A percentile compares a stretch with the other conserved stretches of the same genome.
phyloP scores from a whole-genome alignment of 257 asterid species.

The Solanum bulbocastanum region DNA sequence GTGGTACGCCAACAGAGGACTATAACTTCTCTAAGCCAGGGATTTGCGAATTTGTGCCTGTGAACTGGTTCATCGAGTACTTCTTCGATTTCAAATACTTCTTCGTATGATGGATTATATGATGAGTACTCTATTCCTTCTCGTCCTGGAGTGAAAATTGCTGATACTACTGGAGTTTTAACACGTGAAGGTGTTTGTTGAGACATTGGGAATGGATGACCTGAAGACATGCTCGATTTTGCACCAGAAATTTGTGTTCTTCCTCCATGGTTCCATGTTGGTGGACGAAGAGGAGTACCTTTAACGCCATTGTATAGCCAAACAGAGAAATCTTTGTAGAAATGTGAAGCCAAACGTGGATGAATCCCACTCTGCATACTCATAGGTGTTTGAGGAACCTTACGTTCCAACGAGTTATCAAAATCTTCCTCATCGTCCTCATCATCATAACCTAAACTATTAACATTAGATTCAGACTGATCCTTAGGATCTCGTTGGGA shows the following conservation, averaged over 20 bases:
- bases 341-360: slow-evolving; percentile 72
- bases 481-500: slow-evolving; percentile 21
- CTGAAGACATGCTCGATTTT: slow-evolving; percentile 24
- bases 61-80: slow-evolving; percentile 64
- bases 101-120: slow-evolving; percentile 29
- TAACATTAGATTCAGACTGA: neutral
- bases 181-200: slow-evolving; percentile 20
- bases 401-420: slow-evolving; percentile 60
- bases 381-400: slow-evolving; percentile 33
- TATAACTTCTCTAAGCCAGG: slow-evolving; percentile 71
- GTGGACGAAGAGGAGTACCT: slow-evolving; percentile 66
- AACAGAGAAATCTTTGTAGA: slow-evolving; percentile 72
- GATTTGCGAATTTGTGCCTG: slow-evolving; percentile 57
- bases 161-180: slow-evolving; percentile 7
- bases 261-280: slow-evolving; percentile 59
- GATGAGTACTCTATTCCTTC: slow-evolving; percentile 8
- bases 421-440: slow-evolving; percentile 43
- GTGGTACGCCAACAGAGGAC: slow-evolving; percentile 76
- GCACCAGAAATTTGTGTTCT: slow-evolving; percentile 28
- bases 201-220: slow-evolving; percentile 18
- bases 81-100: slow-evolving; percentile 39
- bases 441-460: slow-evolving; percentile 18
- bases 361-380: slow-evolving; percentile 36
- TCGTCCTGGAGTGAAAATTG: slow-evolving; percentile 25
- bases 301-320: slow-evolving; percentile 73